Evolutionary conservation across 805 yeast species (phyloP).

Genomic region (Cyberlindnera misumaiensis): DNA sequence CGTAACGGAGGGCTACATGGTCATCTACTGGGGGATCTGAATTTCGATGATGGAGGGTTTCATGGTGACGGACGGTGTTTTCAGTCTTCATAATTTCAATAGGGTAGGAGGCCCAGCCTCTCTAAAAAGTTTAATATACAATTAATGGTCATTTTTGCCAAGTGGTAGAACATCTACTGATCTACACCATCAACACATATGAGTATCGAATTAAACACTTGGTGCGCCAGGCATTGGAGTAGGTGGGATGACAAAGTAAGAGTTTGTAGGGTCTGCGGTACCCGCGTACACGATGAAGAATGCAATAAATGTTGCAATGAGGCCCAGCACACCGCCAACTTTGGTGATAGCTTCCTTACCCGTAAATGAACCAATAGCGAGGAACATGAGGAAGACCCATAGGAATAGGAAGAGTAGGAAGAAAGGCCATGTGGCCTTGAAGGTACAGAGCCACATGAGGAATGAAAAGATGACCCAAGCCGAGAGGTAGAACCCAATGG

Average conservation of each 20-base stretch:
- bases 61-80: too few relatives aligned
- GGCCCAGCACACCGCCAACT: constrained; percentile 61
- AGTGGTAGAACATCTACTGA: too few relatives aligned
- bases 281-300: constrained; percentile 63
- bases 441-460: constrained; percentile 48
- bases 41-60: too few relatives aligned
- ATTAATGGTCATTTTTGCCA: too few relatives aligned
- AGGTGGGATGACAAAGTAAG: constrained; percentile 48
- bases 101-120: too few relatives aligned
- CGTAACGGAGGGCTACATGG: too few relatives aligned
- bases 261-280: constrained; percentile 50
- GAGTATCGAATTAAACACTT: constrained; percentile 19
- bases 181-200: too few relatives aligned
- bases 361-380: constrained; percentile 47
- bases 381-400: constrained; percentile 46
- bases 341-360: constrained; percentile 33
- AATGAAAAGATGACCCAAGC: constrained; percentile 65
- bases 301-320: constrained; percentile 48
- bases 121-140: too few relatives aligned
- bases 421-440: constrained; percentile 55
- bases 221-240: constrained; percentile 45
- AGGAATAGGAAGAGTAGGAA: constrained; percentile 47
- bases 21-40: too few relatives aligned
- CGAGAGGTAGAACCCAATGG: constrained; percentile 49
- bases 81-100: too few relatives aligned